These are phyloP conservation scores for Populus tomentosa DNA, from an alignment of 441 rosid genomes.

Conservation along the genomic window DNA sequence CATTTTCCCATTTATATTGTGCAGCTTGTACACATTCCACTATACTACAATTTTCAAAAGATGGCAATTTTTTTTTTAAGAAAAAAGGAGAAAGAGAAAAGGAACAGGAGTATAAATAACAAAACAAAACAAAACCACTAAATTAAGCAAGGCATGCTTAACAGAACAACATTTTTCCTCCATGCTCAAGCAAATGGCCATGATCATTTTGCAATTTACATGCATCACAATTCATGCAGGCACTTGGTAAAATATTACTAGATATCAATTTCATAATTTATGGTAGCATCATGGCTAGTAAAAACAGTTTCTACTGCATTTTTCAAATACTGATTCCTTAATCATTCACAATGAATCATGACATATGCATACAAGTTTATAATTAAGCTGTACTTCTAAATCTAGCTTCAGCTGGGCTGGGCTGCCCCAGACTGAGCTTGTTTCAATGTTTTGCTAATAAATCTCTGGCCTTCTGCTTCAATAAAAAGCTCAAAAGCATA, in stretches of 20 bases:
- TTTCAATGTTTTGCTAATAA: background rate
- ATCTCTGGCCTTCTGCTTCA: background rate
- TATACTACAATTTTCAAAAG: background rate
- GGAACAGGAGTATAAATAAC: too few species aligned
- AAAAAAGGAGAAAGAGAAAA: too few species aligned
- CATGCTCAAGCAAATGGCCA: background rate
- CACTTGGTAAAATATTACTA: too few species aligned
- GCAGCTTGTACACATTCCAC: background rate
- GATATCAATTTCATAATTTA: background rate
- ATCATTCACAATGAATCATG: background rate
- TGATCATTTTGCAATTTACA: background rate
- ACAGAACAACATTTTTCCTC: background rate
- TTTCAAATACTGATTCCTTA: background rate
- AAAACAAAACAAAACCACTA: too few species aligned
- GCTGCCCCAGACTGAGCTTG: background rate
- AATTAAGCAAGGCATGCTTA: background rate
- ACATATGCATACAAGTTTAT: background rate
- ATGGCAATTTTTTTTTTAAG: too few species aligned
- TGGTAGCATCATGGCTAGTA: background rate
- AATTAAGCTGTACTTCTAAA: background rate
- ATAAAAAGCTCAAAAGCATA: conserved; percentile 4
- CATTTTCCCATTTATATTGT: background rate
- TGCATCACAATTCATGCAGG: background rate
- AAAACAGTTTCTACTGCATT: background rate
- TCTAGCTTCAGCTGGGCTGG: background rate